Evolutionary conservation across 2,329 filamentous ascomycete genomes (phyloP), one percentile per base, ranked within the genome.

Genomic region (Ampelomyces quisqualis): DNA sequence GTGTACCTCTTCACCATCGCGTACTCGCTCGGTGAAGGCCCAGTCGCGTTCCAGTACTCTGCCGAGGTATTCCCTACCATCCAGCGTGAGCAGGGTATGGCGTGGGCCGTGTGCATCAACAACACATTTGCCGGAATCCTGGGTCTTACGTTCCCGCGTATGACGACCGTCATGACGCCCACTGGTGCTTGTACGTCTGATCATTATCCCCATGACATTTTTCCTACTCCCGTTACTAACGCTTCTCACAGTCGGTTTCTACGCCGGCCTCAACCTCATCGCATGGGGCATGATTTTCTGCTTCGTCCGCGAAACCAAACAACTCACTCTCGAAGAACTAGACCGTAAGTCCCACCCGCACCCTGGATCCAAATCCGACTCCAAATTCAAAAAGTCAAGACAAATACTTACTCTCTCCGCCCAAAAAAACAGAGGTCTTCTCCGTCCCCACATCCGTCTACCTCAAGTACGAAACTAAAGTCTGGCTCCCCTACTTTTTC

Each of bases 31-130:
- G 67, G 67, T 7, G 67, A 70, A 55, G 67, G 67, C 1, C 67
- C 87, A 0, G 75, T 82, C 19, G 84, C 67, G 2, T 70, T 70
- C 59, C 62, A 66, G 48, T 70, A 70, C 46, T 63, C 49, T 53
- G 71, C 64, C 53, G 60, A 66, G 29, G 61, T 66, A 2, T 66
- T 66, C 49, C 64, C 62, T n/a, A 66, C 64, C 13, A 67, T 68
- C 20, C 62, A 66, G 48, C 64, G 64, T 38, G 67, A 69, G 58
- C 63, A 68, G 40, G 65, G 66, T n/a, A 69, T 69, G 65, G 65
- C 64, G 11, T 68, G 64, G 66, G 66, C 60, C 17, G 66, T 70
- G 9, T 67, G 60, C 58, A 67, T 67, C 53, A 68, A 69, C 58
- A 73, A 74, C 61, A 72, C 70, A 15, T 74, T 73, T 26, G 59